phyloP scores from a whole-genome alignment of 352 stramenopile species.

The Phytophthora cactorum region DNA sequence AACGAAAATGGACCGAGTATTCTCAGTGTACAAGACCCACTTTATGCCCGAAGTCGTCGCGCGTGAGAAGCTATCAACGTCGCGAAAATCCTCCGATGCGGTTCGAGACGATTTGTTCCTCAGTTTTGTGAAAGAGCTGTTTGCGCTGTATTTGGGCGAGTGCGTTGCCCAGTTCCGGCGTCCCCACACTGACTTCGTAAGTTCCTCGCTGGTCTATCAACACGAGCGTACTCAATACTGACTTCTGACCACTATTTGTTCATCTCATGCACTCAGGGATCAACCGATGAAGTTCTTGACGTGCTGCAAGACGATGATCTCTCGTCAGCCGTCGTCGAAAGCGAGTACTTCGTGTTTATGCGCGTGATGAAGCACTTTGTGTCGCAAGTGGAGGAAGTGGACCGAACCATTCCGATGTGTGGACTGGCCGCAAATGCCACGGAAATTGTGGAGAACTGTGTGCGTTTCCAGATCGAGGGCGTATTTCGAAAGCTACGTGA shows the following conservation, averaged over 20 bases:
- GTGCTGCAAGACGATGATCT: constrained; percentile 33
- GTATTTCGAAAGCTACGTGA: constrained; percentile 68
- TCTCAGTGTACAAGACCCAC: constrained; percentile 69
- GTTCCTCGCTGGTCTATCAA: constrained; percentile 12
- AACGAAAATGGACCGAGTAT: constrained; percentile 56
- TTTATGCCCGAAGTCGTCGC: constrained; percentile 62
- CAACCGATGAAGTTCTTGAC: constrained; percentile 49
- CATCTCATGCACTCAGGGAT: constrained; percentile 39
- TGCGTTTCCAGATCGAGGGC: constrained; percentile 82
- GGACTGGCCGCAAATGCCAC: constrained; percentile 50
- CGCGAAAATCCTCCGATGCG: constrained; percentile 45
- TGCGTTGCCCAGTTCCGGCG: constrained; percentile 66
- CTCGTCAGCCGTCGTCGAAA: constrained; percentile 38
- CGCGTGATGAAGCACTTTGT: constrained; percentile 83
- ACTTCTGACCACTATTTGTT: constrained; percentile 4
- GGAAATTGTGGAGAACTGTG: constrained; percentile 66
- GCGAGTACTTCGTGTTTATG: constrained; percentile 86
- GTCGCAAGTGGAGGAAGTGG: constrained; percentile 59
- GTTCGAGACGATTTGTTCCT: constrained; percentile 73
- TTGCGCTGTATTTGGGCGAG: constrained; percentile 59
- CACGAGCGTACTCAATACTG: not conserved
- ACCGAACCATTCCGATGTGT: constrained; percentile 64
- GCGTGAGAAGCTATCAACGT: constrained; percentile 42
- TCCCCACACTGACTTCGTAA: constrained; percentile 64
- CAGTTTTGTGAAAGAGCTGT: constrained; percentile 74